These are phyloP conservation scores for Candida morakotiae DNA, from an alignment of 805 yeast species.

Conservation along the genomic window DNA sequence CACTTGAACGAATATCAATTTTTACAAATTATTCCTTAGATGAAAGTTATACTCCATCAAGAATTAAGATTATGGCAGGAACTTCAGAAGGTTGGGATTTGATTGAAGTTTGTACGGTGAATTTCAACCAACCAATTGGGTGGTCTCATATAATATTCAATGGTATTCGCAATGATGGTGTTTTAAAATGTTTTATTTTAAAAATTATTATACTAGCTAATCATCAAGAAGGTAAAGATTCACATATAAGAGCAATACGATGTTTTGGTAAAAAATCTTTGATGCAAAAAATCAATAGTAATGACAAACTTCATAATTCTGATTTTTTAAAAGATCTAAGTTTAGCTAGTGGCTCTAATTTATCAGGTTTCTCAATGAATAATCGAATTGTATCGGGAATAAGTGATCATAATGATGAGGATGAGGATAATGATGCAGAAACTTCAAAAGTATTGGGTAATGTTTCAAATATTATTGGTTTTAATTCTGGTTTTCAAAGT, in stretches of 20 bases:
- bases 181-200: slow-evolving; percentile 63
- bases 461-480: slow-evolving; percentile 37
- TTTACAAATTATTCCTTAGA: slow-evolving; percentile 70
- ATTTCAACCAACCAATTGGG: slow-evolving; percentile 65
- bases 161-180: slow-evolving; percentile 49
- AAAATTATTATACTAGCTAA: slow-evolving; percentile 65
- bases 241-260: slow-evolving; percentile 76
- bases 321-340: slow-evolving; percentile 21
- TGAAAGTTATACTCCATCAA: slow-evolving; percentile 89
- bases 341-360: slow-evolving; percentile 20
- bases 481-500: slow-evolving; percentile 40
- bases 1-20: slow-evolving; percentile 62
- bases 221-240: slow-evolving; percentile 94
- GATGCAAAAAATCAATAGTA: not conserved
- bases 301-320: not conserved
- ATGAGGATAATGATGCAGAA: slow-evolving; percentile 16
- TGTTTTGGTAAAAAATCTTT: slow-evolving; percentile 41
- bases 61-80: slow-evolving; percentile 64
- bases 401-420: slow-evolving; percentile 6
- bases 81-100: slow-evolving; percentile 72
- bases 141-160: slow-evolving; percentile 69
- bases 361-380: slow-evolving; percentile 29
- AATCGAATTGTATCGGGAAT: slow-evolving; percentile 11
- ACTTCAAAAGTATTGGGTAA: slow-evolving; percentile 25
- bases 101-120: slow-evolving; percentile 57